Evolutionary conservation across 2,329 filamentous ascomycete species (phyloP).

Genomic region (Ceratocystis destructans): DNA sequence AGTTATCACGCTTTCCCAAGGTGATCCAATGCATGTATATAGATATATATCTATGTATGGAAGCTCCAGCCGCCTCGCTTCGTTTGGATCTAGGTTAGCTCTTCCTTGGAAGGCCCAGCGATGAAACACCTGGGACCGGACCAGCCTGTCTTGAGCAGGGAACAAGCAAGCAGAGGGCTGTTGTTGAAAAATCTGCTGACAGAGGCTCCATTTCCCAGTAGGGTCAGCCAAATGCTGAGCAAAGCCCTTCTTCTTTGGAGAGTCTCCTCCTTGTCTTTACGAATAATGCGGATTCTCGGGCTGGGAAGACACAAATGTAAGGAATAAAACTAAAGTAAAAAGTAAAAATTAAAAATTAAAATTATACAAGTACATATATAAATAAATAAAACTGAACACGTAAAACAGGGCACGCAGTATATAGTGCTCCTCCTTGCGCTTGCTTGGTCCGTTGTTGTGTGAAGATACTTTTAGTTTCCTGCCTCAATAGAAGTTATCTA

Average conservation of each 20-base stretch:
- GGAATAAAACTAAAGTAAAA: no score
- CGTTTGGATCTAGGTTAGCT: conserved; percentile 3
- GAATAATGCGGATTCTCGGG: background rate
- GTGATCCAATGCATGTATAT: background rate
- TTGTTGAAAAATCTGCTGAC: no score
- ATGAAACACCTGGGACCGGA: background rate
- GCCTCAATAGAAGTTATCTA: background rate
- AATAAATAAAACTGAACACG: background rate
- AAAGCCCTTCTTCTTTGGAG: background rate
- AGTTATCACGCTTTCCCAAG: background rate
- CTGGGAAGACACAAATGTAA: background rate
- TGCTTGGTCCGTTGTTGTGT: background rate
- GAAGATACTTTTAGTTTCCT: background rate
- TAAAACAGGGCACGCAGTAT: background rate
- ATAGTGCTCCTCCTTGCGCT: background rate
- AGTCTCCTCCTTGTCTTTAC: background rate
- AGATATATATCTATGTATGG: background rate
- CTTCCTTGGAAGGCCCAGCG: background rate
- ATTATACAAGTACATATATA: no score
- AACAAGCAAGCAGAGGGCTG: no score
- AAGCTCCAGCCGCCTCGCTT: conserved; percentile 1
- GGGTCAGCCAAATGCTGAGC: background rate
- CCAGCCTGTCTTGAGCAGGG: background rate
- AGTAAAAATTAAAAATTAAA: background rate
- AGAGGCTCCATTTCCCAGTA: background rate